phyloP scores from a whole-genome alignment of 2,329 filamentous ascomycete species.

The Xylariaceae sp. region DNA sequence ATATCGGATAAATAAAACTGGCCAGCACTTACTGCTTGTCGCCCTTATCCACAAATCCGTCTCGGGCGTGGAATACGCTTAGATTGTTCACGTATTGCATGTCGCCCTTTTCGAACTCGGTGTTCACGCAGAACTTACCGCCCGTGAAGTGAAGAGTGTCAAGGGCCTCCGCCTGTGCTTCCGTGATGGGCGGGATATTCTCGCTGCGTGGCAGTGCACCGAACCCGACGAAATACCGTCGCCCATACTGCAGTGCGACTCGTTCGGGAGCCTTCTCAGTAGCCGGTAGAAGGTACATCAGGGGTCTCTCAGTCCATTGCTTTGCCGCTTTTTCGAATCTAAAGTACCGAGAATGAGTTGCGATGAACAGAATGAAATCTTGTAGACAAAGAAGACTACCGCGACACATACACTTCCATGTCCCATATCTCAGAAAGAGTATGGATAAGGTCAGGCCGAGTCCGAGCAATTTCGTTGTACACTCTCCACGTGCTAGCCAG shows the following conservation, averaged over 20 bases:
- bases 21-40: slow-evolving; percentile 39
- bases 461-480: slow-evolving; percentile 59
- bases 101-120: slow-evolving; percentile 48
- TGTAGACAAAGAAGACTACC: no score
- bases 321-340: slow-evolving; percentile 49
- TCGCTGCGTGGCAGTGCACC: slow-evolving; percentile 48
- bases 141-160: slow-evolving; percentile 48
- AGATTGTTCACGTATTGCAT: slow-evolving; percentile 55
- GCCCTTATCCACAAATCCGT: slow-evolving; percentile 42
- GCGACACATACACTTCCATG: slow-evolving; percentile 40
- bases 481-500: slow-evolving; percentile 56
- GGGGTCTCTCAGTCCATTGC: slow-evolving; percentile 45
- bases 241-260: slow-evolving; percentile 57
- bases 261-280: slow-evolving; percentile 45
- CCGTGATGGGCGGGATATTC: slow-evolving; percentile 53
- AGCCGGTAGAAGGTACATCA: slow-evolving; percentile 53
- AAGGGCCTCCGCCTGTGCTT: slow-evolving; percentile 50
- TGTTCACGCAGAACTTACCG: slow-evolving; percentile 41
- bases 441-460: slow-evolving; percentile 55
- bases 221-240: slow-evolving; percentile 56
- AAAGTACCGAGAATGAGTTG: not conserved
- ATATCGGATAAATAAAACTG: not conserved
- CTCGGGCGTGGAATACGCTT: slow-evolving; percentile 49
- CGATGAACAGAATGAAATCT: slow-evolving; percentile 28
- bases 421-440: slow-evolving; percentile 51